phyloP scores from a whole-genome alignment of 257 asterid genomes.

The Gentiana dahurica region DNA sequence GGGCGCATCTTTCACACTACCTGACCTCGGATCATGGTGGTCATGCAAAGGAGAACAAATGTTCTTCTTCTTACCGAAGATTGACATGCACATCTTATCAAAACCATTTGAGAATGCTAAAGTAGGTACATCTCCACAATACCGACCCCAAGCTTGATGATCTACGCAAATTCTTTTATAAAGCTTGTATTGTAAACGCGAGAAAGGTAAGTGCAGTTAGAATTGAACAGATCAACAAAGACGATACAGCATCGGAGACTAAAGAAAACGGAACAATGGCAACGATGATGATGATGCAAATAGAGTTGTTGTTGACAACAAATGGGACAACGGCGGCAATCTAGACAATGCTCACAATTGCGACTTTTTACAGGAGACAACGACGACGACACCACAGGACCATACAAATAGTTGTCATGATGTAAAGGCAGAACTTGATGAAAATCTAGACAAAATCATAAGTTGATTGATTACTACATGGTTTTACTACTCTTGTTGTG shows the following conservation, averaged over 20 bases:
- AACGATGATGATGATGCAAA: slow-evolving; percentile 33
- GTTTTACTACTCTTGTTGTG: background rate
- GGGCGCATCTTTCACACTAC: too few relatives aligned
- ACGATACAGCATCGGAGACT: slow-evolving; percentile 33
- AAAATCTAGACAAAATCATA: slow-evolving; percentile 26
- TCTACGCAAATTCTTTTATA: too few relatives aligned
- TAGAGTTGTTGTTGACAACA: background rate
- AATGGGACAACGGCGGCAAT: slow-evolving; percentile 1
- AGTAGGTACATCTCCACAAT: too few relatives aligned
- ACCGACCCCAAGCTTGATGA: too few relatives aligned
- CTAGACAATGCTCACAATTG: slow-evolving; percentile 23
- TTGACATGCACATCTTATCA: too few relatives aligned
- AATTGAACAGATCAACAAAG: slow-evolving; percentile 57
- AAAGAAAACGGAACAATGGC: slow-evolving; percentile 36
- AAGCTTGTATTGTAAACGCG: too few relatives aligned
- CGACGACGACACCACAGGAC: background rate
- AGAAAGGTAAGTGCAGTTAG: slow-evolving; percentile 93
- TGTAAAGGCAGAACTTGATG: slow-evolving; percentile 50
- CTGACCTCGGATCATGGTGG: too few relatives aligned
- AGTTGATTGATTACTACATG: slow-evolving; percentile 6
- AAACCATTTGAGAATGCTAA: too few relatives aligned
- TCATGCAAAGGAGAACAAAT: too few relatives aligned
- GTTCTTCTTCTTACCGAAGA: too few relatives aligned
- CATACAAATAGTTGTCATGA: slow-evolving; percentile 14
- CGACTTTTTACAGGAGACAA: slow-evolving; percentile 22